Percentiles rank a stretch among this genome's conserved stretches.
These are phyloP conservation scores for Pyracantha coccinea DNA, from an alignment of 331 rosid genomes.

Conservation along the genomic window DNA sequence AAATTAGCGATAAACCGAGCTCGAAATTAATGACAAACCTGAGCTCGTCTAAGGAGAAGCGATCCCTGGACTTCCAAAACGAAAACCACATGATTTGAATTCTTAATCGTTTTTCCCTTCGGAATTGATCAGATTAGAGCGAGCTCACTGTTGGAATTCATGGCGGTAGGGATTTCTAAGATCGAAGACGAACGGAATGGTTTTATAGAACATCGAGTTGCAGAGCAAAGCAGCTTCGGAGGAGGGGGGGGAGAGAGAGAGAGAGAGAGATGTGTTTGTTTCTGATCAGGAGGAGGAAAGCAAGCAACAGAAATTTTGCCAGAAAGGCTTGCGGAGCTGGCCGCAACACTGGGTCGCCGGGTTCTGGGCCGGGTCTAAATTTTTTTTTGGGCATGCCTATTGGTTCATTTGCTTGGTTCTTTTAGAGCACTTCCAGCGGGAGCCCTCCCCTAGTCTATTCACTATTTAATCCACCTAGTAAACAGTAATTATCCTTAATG, in stretches of 20 bases:
- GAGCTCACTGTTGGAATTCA: constrained; percentile 14
- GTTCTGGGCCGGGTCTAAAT: not conserved
- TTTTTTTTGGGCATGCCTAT: not conserved
- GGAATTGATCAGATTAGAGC: constrained; percentile 12
- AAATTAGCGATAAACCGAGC: not conserved
- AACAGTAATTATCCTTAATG: too few relatives aligned
- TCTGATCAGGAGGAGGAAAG: not conserved
- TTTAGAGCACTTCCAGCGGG: too few relatives aligned
- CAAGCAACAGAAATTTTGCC: not conserved
- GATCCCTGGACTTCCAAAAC: constrained; percentile 78
- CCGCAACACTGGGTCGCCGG: not conserved
- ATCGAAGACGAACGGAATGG: constrained; percentile 6
- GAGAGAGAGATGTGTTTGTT: not conserved
- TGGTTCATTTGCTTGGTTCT: not conserved
- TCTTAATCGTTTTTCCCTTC: not conserved
- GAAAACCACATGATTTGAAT: constrained; percentile 63
- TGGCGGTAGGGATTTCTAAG: not conserved
- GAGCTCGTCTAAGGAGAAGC: constrained; percentile 77
- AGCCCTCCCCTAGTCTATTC: too few relatives aligned
- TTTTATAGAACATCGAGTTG: constrained; percentile 1
- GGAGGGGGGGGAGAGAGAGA: not conserved
- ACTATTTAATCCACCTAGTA: too few relatives aligned
- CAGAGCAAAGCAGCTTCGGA: not conserved
- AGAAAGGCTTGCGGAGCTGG: constrained; percentile 9
- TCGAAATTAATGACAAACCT: constrained; percentile 29